These are phyloP conservation scores for Carex littledalei DNA, from an alignment of 176 grass and related monocot species.

Conservation along the genomic window DNA sequence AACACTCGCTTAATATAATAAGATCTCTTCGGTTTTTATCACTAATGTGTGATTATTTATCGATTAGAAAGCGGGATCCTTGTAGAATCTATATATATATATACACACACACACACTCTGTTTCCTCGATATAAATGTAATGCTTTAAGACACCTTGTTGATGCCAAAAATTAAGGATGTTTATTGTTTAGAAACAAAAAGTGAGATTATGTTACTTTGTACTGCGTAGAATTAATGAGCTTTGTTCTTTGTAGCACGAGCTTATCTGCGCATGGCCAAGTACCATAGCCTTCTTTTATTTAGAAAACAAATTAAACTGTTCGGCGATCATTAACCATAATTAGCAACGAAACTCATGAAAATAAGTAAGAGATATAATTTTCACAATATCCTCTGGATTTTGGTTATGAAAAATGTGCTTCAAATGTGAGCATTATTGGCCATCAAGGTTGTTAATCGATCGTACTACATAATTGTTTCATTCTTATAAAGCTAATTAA, in stretches of 20 bases:
- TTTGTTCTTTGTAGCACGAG: too few species aligned
- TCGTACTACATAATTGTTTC: background rate
- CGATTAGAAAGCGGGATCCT: background rate
- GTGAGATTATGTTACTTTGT: too few species aligned
- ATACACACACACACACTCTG: too few species aligned
- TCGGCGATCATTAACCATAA: background rate
- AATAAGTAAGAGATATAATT: too few species aligned
- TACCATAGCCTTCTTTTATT: too few species aligned
- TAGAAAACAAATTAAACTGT: background rate
- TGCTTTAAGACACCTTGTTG: background rate
- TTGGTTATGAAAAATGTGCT: background rate
- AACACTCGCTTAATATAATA: too few species aligned
- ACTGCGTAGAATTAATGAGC: too few species aligned
- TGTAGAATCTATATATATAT: background rate
- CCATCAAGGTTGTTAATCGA: background rate
- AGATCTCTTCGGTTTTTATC: too few species aligned
- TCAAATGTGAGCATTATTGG: background rate
- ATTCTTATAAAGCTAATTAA: background rate
- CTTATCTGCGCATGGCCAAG: too few species aligned
- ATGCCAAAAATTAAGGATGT: background rate
- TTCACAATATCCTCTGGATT: too few species aligned
- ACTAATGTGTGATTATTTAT: too few species aligned
- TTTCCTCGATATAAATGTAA: background rate
- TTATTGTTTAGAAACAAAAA: background rate
- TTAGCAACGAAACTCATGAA: background rate